A percentile compares a stretch with the other conserved stretches of the same genome.
Conservation (phyloP, 176 grass and related monocot species). For the Phragmites australis region DNA sequence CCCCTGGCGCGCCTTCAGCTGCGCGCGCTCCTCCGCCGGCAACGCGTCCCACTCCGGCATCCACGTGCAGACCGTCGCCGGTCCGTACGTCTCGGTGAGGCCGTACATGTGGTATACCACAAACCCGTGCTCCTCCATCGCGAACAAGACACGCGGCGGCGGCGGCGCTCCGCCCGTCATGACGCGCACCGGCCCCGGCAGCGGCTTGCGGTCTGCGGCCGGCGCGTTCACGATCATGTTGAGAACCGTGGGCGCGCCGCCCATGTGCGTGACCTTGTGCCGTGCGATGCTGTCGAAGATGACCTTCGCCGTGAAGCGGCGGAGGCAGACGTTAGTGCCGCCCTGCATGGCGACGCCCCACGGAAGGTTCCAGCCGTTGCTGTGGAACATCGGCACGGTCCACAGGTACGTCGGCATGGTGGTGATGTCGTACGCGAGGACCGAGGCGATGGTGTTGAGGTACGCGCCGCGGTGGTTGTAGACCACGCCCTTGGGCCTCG, state of each 20-base stretch:
- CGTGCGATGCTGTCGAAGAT: slow-evolving; percentile 51
- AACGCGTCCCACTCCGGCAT: slow-evolving; percentile 61
- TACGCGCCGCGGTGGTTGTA: slow-evolving; percentile 66
- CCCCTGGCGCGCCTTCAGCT: slow-evolving; percentile 49
- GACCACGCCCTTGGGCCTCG: slow-evolving; percentile 50
- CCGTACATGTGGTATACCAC: slow-evolving; percentile 49
- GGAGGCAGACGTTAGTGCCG: slow-evolving; percentile 60
- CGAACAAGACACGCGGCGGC: slow-evolving; percentile 35
- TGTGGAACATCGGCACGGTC: slow-evolving; percentile 70
- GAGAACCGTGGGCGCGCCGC: slow-evolving; percentile 53
- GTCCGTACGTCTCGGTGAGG: slow-evolving; percentile 52
- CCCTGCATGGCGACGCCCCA: slow-evolving; percentile 63
- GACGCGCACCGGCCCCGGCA: slow-evolving; percentile 36
- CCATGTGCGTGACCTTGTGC: slow-evolving; percentile 52
- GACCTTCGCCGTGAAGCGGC: slow-evolving; percentile 29
- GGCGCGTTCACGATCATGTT: slow-evolving; percentile 47
- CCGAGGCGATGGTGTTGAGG: slow-evolving; percentile 55
- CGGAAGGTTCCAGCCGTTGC: slow-evolving; percentile 58
- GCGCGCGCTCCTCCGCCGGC: slow-evolving; percentile 32
- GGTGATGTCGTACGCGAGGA: slow-evolving; percentile 50
- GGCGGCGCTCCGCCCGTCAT: slow-evolving; percentile 51
- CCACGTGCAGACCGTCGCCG: slow-evolving; percentile 48
- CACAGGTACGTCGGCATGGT: slow-evolving; percentile 47
- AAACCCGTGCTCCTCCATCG: slow-evolving; percentile 53
- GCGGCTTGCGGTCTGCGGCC: background rate